Percentiles rank a stretch among this genome's conserved stretches.
These are phyloP conservation scores for Quercus lobata DNA, from an alignment of 331 rosid species.

Conservation along the genomic window DNA sequence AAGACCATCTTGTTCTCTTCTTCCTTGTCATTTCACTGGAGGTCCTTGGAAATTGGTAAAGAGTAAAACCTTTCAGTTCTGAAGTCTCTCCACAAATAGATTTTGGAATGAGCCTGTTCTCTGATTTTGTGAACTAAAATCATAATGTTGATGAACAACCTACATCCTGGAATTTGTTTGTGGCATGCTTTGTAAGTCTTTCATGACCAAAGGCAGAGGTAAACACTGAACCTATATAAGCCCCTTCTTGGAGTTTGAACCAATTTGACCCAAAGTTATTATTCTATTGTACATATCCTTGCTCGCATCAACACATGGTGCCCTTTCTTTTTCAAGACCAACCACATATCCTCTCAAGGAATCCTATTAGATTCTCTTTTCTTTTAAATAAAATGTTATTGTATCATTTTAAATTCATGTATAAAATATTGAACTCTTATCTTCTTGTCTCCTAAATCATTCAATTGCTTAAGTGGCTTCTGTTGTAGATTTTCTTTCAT, in stretches of 20 bases:
- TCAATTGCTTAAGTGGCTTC: not conserved
- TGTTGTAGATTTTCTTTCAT: not conserved
- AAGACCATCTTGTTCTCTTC: not conserved
- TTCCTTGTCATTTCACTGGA: not conserved
- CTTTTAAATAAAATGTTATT: not conserved
- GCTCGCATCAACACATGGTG: not conserved
- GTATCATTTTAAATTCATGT: not conserved
- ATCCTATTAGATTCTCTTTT: not conserved
- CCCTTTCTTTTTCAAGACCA: not conserved
- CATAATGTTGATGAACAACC: not conserved
- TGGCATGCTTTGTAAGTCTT: not conserved
- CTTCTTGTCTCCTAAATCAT: not conserved
- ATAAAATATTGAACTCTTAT: not conserved
- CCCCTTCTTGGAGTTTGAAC: not conserved
- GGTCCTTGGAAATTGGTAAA: not conserved
- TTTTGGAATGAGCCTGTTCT: not conserved
- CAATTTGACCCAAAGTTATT: not conserved
- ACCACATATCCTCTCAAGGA: not conserved
- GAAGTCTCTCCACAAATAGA: not conserved
- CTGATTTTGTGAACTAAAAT: not conserved
- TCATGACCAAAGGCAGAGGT: not conserved
- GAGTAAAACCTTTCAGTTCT: not conserved
- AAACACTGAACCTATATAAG: not conserved
- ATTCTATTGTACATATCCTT: not conserved
- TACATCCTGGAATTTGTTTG: not conserved